Conservation (phyloP, 2,329 filamentous ascomycete species). For the Trichoderma sp. region DNA sequence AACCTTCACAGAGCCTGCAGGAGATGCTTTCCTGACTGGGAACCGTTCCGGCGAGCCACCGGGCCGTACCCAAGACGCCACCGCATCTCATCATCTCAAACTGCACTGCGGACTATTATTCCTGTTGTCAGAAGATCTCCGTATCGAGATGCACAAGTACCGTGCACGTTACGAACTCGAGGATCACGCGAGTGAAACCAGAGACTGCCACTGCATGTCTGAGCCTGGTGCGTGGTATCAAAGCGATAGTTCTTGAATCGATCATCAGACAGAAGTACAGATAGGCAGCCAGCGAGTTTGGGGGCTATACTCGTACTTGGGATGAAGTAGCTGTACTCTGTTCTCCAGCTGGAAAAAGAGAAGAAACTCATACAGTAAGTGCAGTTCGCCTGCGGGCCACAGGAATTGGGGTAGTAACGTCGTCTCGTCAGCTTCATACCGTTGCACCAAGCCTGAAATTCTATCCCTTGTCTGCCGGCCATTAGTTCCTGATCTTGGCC, state of each 20-base stretch:
- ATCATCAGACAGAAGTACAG: not conserved
- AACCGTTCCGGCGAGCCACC: constrained; percentile 27
- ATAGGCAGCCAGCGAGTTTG: not conserved
- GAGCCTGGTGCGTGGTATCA: not conserved
- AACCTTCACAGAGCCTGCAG: constrained; percentile 16
- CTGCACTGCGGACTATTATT: constrained; percentile 21
- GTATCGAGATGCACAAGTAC: not conserved
- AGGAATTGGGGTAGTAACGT: not conserved
- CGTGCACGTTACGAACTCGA: not conserved
- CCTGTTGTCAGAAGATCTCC: constrained; percentile 13
- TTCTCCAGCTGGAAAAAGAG: not conserved
- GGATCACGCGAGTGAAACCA: not conserved
- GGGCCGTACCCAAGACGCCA: constrained; percentile 23
- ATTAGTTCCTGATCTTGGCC: constrained; percentile 21
- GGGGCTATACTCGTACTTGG: not conserved
- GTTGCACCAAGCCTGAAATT: constrained; percentile 2
- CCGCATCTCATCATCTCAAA: constrained; percentile 26
- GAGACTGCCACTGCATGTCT: not conserved
- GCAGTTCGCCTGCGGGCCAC: not conserved
- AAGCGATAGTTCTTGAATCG: not conserved
- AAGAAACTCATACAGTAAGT: not conserved
- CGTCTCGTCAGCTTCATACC: constrained; percentile 8
- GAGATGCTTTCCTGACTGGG: constrained; percentile 28
- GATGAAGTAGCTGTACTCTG: not conserved
- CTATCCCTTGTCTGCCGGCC: constrained; percentile 2